phyloP scores from a whole-genome alignment of 2,329 filamentous ascomycete species.

The Botrytis deweyae region DNA sequence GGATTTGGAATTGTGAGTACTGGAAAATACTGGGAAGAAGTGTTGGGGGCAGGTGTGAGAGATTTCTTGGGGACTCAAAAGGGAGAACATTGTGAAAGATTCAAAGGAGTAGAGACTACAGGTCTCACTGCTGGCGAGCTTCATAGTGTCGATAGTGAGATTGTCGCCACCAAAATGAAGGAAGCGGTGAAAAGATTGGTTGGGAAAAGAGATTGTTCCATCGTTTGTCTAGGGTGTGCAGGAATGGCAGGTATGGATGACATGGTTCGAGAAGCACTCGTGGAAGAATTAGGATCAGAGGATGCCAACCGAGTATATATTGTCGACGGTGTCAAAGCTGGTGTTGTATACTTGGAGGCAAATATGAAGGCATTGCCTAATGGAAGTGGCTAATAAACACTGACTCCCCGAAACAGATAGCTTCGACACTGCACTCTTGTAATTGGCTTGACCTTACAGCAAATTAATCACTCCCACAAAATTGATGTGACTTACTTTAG shows the following conservation, averaged over 20 bases:
- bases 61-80: conserved; percentile 56
- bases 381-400: background rate
- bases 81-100: conserved; percentile 43
- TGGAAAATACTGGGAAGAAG: conserved; percentile 76
- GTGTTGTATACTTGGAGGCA: conserved; percentile 45
- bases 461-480: background rate
- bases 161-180: conserved; percentile 65
- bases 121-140: conserved; percentile 78
- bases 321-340: conserved; percentile 77
- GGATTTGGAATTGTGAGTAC: conserved; percentile 88
- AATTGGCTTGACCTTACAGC: background rate
- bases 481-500: background rate
- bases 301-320: conserved; percentile 62
- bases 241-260: conserved; percentile 86
- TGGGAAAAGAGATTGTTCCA: conserved; percentile 54
- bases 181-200: conserved; percentile 69
- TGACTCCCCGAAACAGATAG: background rate
- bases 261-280: conserved; percentile 68
- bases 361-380: conserved; percentile 13
- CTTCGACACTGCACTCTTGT: background rate
- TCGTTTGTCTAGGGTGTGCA: conserved; percentile 82
- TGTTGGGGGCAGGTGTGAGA: conserved; percentile 65
- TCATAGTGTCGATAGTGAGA: conserved; percentile 63
- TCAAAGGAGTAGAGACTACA: conserved; percentile 79
- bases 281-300: conserved; percentile 61